Evolutionary conservation across 805 yeast species (phyloP), one percentile per base, ranked within the genome.

Genomic region (Sugiyamaella valdiviana): DNA sequence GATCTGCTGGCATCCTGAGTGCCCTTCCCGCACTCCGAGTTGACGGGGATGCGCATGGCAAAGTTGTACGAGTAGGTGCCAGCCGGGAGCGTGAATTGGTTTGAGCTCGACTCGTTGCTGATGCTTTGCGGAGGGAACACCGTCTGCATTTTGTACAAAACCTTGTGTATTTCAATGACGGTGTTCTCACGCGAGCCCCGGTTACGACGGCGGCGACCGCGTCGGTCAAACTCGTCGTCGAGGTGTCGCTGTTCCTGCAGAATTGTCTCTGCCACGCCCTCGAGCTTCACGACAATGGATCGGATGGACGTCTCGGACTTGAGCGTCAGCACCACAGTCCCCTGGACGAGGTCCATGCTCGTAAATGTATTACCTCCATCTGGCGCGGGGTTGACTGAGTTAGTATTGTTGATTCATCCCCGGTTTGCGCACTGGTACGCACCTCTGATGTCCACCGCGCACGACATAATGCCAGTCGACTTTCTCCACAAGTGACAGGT

Each of bases 31-130:
- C 60, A 55, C 14, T 42, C 46, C 22, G 48, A 54, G 42, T 63
- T 60, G 40, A 57, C 52, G 6, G 73, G 73, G 16, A 69, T 38
- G 32, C 46, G 52, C 51, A 69, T 61, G 37, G 46, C 52, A 48
- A 69, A 69, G 23, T 60, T 64, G 57, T 67, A 69, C 20, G 42
- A 42, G 43, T 69, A 66, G 2, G 49, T 24, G 10, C 73, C 73
- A 3, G 64, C 55, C 5, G 62, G 57, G 17, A 69, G 56, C 6
- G 71, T 64, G 54, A 59, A 68, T 40, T 53, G 54, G 26, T 52
- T 47, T 5, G 56, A 26, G 5, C 45, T 45, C 39, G 49, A 52
- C 42, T 39, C 49, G 38, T 19, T 38, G 12, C 52, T 53, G 17
- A 57, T 49, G 9, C 62, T 62, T 5, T 46, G 41, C 5, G 71